These are phyloP conservation scores for Linum usitatissimum DNA, from an alignment of 345 rosid genomes.

Conservation along the genomic window DNA sequence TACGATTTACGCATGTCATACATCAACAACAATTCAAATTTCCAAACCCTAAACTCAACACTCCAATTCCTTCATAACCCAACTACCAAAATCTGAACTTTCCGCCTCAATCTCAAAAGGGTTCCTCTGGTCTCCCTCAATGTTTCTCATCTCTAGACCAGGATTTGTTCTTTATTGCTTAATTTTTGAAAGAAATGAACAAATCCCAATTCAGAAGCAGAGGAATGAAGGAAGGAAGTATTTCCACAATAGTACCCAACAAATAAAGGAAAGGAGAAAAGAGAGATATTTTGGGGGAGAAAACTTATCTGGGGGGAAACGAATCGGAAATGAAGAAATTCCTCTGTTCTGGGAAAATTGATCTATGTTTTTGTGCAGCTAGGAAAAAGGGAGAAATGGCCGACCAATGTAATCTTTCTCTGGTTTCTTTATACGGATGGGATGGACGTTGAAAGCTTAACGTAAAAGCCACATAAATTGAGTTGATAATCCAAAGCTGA, in stretches of 20 bases:
- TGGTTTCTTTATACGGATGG: constrained; percentile 18
- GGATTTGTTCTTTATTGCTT: constrained; percentile 14
- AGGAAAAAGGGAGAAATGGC: constrained; percentile 10
- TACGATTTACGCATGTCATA: constrained; percentile 4
- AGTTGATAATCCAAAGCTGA: constrained; percentile 3
- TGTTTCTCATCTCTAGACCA: constrained; percentile 20
- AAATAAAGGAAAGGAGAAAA: too few relatives aligned
- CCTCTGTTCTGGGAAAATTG: constrained; percentile 16
- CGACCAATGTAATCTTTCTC: constrained; percentile 7
- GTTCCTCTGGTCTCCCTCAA: not conserved
- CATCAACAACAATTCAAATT: constrained; percentile 14
- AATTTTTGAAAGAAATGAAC: constrained; percentile 11
- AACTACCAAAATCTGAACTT: constrained; percentile 14
- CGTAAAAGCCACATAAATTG: constrained; percentile 34
- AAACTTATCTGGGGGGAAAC: constrained; percentile 20
- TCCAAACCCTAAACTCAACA: constrained; percentile 8
- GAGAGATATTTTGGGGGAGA: not conserved
- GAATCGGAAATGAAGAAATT: constrained; percentile 5
- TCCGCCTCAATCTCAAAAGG: constrained; percentile 14
- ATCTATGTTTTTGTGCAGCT: not conserved
- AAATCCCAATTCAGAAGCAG: constrained; percentile 36
- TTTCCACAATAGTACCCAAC: too few relatives aligned
- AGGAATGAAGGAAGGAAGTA: constrained; percentile 6
- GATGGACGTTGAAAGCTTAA: constrained; percentile 19
- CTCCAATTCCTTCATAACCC: constrained; percentile 12